Base-by-base conservation (phyloP, 768 basidiomycete species). In the Mycena galericulata region DNA sequence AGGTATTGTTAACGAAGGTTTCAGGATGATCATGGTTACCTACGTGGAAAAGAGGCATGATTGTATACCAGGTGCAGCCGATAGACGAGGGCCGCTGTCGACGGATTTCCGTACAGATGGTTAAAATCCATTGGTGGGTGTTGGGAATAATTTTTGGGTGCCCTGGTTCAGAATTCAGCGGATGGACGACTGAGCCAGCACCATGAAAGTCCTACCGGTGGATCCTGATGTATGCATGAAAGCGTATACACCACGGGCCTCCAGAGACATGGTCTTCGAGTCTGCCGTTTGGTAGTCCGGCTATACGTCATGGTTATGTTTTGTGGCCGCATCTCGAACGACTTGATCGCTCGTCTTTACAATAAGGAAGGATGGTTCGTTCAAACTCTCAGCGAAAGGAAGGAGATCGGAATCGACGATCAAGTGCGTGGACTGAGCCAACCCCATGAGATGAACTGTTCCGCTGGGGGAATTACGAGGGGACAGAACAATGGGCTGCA, bases 1-100 rank as follows among this genome's bases (percentile, higher is more conserved):
- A 22, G 43, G 18, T n/a, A 47, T 24, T 29, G 54, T 38, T 36
- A 38, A 9, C 36, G 49, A 3, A 24, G 29, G 29, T n/a, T 18
- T 9, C 29, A 11, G 17, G 18, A 29, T 51, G 15, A 43, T 34
- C 27, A 43, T 7, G 27, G 41, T 14, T 36, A 68, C 70, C 41
- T 53, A 75, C 74, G 26, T 75, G 74, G 62, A 71, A 75, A 17
- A 74, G n/a, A 14, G 74, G 74, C n/a, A 75, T 58, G 46, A 67
- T 63, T 6, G 73, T 61, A 40, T 75, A 75, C 18, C 41, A 67
- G 4, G 68, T 53, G 40, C 59, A 34, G 27, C 69, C 67, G 26
- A 62, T 60, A 47, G 62, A 69, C 20, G 67, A 46, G 20, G 36
- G 50, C 12, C 56, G 65, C 24, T 57, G 24, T 7, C 56, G 51